Evolutionary conservation across 305 asterid species (phyloP).

Genomic region (Fraxinus paxiana): DNA sequence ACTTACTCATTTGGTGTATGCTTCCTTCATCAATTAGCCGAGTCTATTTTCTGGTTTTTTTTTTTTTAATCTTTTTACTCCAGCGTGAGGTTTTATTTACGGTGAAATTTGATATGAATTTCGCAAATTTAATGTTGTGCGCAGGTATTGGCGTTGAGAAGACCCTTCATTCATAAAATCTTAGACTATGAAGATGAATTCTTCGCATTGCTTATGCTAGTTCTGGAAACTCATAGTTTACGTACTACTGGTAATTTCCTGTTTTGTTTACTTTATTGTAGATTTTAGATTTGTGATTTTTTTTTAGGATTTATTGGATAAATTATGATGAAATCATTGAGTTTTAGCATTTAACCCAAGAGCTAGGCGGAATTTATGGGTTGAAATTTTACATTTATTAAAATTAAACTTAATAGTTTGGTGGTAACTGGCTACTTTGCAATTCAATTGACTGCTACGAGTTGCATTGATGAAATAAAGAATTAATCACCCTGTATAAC

Average conservation of each 20-base stretch:
- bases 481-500: neutral
- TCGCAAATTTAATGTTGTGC: constrained; percentile 13
- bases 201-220: constrained; percentile 85
- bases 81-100: neutral
- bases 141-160: constrained; percentile 85
- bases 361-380: neutral
- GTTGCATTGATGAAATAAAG: neutral
- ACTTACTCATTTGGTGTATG: constrained; percentile 88
- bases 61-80: neutral
- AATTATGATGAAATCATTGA: constrained; percentile 7
- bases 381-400: neutral
- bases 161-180: constrained; percentile 83
- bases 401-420: neutral
- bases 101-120: neutral
- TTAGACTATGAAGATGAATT: constrained; percentile 90
- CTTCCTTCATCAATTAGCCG: neutral
- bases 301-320: neutral
- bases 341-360: neutral
- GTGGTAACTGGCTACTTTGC: neutral
- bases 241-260: constrained; percentile 62
- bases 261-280: neutral
- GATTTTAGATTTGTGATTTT: constrained; percentile 8
- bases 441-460: neutral
- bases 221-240: constrained; percentile 90
- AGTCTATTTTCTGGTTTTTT: neutral